Evolutionary conservation across 768 basidiomycete species (phyloP).

Genomic region (Amanita subjunquillea): DNA sequence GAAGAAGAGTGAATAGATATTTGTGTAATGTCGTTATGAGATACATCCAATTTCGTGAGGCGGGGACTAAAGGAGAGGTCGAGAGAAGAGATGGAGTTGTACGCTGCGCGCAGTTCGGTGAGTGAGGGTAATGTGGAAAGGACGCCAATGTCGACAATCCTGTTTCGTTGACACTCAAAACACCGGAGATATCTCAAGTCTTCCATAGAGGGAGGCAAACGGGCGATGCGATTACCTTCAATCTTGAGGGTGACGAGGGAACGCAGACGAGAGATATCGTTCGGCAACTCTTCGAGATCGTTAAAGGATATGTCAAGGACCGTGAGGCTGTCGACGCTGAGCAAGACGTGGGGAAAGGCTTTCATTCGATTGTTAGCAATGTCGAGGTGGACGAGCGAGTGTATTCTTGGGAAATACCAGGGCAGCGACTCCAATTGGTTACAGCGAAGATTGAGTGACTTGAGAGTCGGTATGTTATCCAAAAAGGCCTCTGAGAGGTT

Average conservation of each 20-base stretch:
- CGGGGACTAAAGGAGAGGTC: conserved; percentile 67
- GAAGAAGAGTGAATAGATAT: conserved; percentile 52
- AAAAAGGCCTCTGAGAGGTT: conserved; percentile 83
- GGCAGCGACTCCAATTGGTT: conserved; percentile 87
- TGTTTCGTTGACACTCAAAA: conserved; percentile 83
- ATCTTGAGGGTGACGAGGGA: conserved; percentile 66
- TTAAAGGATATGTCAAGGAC: conserved; percentile 97
- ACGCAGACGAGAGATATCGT: conserved; percentile 61
- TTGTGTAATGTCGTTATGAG: conserved; percentile 84
- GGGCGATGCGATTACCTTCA: conserved; percentile 76
- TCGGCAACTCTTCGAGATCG: conserved; percentile 70
- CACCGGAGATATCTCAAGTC: conserved; percentile 49
- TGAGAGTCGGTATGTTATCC: conserved; percentile 63
- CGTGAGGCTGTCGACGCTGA: conserved; percentile 57
- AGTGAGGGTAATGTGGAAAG: conserved; percentile 65
- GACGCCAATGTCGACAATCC: conserved; percentile 62
- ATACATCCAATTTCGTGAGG: conserved; percentile 59
- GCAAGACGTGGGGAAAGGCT: conserved; percentile 63
- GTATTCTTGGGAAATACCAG: conserved; percentile 71
- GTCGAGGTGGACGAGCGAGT: conserved; percentile 67
- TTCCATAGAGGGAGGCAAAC: conserved; percentile 53
- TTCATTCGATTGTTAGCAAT: conserved; percentile 95
- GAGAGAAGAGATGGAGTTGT: conserved; percentile 75
- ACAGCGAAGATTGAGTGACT: conserved; percentile 71
- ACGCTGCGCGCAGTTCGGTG: conserved; percentile 60